Evolutionary conservation across 2,329 filamentous ascomycete species (phyloP), one percentile per base, ranked within the genome.

Genomic region (Monilinia polystroma): DNA sequence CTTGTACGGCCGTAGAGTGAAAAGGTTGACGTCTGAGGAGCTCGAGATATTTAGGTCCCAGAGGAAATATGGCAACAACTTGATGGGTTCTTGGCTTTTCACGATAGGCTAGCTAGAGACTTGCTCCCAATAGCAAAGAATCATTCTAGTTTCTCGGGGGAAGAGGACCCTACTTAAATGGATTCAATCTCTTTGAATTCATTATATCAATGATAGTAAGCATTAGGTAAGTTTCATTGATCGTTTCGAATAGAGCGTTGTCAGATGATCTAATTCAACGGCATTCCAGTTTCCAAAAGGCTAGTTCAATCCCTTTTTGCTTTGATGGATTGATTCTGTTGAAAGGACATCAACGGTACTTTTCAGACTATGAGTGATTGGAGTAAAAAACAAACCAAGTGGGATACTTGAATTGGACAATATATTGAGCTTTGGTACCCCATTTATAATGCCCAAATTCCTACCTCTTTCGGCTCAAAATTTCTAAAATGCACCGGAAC

Each of bases 71-170:
- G 85, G 86, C 78, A 80, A 64, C 77, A 72, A n/a, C 57, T 88
- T 16, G 79, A 81, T 51, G 80, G 74, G 0, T 67, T 54, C 72
- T 87, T 4, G 71, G 75, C 4, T 70, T 72, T 3, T 74, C 76
- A 10, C 78, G 78, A 59, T 72, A 75, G 10, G 3, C 12, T 6
- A 57, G 4, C 10, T 7, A 2, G 4, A n/a, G n/a, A 6, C 35
- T 3, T 4, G 14, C 54, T 56, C 12, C 32, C 5, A 35, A 38
- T 3, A 26, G 18, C 8, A 56, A 26, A 26, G 11, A 26, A 10
- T 81, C 82, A 5, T 88, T 88, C 70, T 89, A 86, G 86, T 73
- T 84, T 0, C 74, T 88, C 16, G 85, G 84, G 1, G 81, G 83
- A 0, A 4, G 70, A 79, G 0, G 70, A 75, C 3, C 85, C 86